Conservation (phyloP, 2,329 filamentous ascomycete genomes). For the Pyrenochaeta sp. region DNA sequence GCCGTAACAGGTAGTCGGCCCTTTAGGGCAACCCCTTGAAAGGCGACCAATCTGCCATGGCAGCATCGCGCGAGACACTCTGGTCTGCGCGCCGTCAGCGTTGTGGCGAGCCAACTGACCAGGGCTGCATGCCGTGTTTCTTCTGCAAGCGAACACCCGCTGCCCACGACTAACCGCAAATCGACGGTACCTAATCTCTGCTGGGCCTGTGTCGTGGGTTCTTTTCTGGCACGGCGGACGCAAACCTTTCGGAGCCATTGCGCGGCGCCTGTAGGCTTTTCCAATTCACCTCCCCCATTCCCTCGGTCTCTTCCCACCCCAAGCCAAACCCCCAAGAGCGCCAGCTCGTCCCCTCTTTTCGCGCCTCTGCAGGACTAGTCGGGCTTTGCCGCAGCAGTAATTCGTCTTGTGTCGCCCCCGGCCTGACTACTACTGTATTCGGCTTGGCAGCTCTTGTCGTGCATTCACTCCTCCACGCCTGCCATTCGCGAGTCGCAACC, state of each 20-base stretch:
- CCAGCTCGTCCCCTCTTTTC: slow-evolving; percentile 39
- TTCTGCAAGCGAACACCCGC: slow-evolving; percentile 17
- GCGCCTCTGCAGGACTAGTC: slow-evolving; percentile 7
- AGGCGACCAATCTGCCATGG: background rate
- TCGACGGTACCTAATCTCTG: slow-evolving; percentile 25
- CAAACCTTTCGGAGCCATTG: slow-evolving; percentile 11
- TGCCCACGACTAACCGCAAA: slow-evolving; percentile 17
- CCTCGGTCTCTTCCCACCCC: slow-evolving; percentile 3
- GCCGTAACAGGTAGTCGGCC: background rate
- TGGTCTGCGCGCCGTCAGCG: background rate
- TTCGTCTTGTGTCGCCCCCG: background rate
- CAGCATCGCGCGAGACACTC: background rate
- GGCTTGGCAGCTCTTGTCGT: slow-evolving; percentile 25
- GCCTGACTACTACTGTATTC: slow-evolving; percentile 13
- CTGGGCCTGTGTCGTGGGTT: slow-evolving; percentile 17
- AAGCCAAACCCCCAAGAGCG: slow-evolving; percentile 10
- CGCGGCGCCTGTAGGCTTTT: slow-evolving; percentile 7
- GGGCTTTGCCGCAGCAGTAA: slow-evolving; percentile 7
- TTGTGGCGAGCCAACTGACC: slow-evolving; percentile 7
- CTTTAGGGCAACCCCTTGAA: background rate
- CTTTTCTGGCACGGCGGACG: slow-evolving; percentile 18
- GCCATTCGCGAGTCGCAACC: slow-evolving; percentile 9
- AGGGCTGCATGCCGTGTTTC: slow-evolving; percentile 11
- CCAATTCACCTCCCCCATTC: slow-evolving; percentile 13
- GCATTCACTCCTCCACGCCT: slow-evolving; percentile 20